Conservation (phyloP, 2,329 filamentous ascomycete genomes). For the Blastomyces emzantsi region DNA sequence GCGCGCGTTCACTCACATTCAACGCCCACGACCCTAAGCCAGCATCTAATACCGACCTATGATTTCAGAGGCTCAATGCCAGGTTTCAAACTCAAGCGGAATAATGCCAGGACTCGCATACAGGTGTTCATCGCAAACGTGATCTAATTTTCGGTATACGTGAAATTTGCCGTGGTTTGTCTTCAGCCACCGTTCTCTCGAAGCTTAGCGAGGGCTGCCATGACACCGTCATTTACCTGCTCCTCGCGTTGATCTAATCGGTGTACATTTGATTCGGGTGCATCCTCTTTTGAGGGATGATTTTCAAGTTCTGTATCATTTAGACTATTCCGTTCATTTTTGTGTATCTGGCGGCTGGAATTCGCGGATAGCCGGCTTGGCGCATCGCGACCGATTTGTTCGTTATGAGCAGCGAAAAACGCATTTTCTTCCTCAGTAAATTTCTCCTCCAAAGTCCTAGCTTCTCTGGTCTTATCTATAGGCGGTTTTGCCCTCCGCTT, state of each 20-base stretch:
- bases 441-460: not conserved
- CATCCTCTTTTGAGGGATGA: not conserved
- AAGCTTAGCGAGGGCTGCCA: slow-evolving; percentile 50
- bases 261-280: not conserved
- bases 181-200: slow-evolving; percentile 31
- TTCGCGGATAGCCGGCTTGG: not conserved
- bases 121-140: not conserved
- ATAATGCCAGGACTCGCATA: not conserved
- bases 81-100: not conserved
- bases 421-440: slow-evolving; percentile 24
- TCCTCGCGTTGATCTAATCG: slow-evolving; percentile 16
- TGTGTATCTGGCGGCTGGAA: not conserved
- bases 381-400: slow-evolving; percentile 14
- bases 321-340: slow-evolving; percentile 5
- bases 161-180: not conserved
- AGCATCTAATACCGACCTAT: not conserved
- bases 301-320: not conserved
- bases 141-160: too few relatives aligned
- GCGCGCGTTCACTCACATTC: not conserved
- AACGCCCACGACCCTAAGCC: not conserved
- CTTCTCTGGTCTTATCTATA: slow-evolving; percentile 17
- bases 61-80: not conserved
- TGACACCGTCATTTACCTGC: slow-evolving; percentile 49
- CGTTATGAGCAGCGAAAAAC: slow-evolving; percentile 19
- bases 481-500: slow-evolving; percentile 37